Evolutionary conservation across 176 grass and related monocot genomes (phyloP).

Genomic region (Rhynchospora pubera): DNA sequence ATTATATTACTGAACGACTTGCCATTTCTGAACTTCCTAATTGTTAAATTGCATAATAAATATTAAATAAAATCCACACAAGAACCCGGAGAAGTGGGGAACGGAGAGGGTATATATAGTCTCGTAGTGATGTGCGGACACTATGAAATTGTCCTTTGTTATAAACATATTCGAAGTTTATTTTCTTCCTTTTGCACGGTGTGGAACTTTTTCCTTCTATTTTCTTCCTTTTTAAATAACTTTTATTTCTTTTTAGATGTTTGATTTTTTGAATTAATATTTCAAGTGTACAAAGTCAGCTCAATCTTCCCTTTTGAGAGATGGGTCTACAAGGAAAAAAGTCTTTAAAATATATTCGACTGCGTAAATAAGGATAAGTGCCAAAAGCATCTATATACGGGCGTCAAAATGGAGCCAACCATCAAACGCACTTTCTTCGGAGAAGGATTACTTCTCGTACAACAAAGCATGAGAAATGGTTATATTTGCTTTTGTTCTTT

Average conservation of each 20-base stretch:
- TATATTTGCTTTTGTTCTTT: too few relatives aligned
- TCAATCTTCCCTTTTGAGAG: background rate
- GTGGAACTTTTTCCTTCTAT: background rate
- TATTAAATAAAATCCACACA: background rate
- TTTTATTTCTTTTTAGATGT: background rate
- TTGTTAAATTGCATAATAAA: background rate
- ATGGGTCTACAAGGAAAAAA: background rate
- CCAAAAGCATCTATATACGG: too few relatives aligned
- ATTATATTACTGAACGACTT: background rate
- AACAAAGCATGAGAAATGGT: too few relatives aligned
- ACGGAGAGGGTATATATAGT: background rate
- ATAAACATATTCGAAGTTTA: slow-evolving; percentile 4
- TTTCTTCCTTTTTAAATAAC: background rate
- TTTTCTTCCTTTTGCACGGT: slow-evolving; percentile 15
- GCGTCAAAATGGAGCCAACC: too few relatives aligned
- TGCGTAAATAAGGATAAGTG: background rate
- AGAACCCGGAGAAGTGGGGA: background rate
- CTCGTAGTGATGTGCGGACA: background rate
- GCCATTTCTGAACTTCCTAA: background rate
- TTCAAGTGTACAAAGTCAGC: background rate
- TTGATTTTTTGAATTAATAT: background rate
- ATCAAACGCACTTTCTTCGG: too few relatives aligned
- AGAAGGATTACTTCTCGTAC: too few relatives aligned
- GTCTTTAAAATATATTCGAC: background rate
- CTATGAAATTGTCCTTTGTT: background rate